A percentile compares a stretch with the other conserved stretches of the same genome.
These are phyloP conservation scores for Suhomyces yuchorum DNA, from an alignment of 1,139 yeast species.

Conservation along the genomic window DNA sequence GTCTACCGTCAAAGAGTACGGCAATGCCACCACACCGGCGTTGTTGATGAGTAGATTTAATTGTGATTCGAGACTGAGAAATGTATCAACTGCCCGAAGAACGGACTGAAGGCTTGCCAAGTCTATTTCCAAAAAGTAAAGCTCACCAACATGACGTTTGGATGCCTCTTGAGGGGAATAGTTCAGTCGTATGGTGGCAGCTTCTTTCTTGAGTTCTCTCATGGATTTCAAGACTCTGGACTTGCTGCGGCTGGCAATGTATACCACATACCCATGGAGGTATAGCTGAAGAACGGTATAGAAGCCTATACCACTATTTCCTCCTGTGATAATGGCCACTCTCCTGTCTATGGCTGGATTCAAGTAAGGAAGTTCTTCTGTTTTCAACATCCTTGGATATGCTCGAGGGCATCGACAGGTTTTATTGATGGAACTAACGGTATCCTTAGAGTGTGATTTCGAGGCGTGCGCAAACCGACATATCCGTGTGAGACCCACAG, in stretches of 20 bases:
- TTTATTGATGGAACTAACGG: not conserved
- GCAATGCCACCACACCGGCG: slow-evolving; percentile 83
- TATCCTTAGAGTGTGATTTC: not conserved
- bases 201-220: slow-evolving; percentile 30
- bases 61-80: slow-evolving; percentile 50
- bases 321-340: slow-evolving; percentile 49
- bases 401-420: not conserved
- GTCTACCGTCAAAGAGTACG: slow-evolving; percentile 63
- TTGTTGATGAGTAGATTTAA: slow-evolving; percentile 71
- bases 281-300: slow-evolving; percentile 44
- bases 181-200: slow-evolving; percentile 2
- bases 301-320: slow-evolving; percentile 49
- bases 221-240: slow-evolving; percentile 40
- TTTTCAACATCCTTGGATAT: slow-evolving; percentile 18
- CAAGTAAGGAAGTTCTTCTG: slow-evolving; percentile 34
- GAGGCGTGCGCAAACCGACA: not conserved
- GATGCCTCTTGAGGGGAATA: slow-evolving; percentile 5
- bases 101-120: slow-evolving; percentile 61
- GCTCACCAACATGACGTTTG: slow-evolving; percentile 52
- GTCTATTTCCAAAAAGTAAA: slow-evolving; percentile 63
- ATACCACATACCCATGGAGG: slow-evolving; percentile 46
- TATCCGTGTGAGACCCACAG: not conserved
- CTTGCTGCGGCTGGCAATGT: slow-evolving; percentile 45
- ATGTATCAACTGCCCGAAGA: slow-evolving; percentile 52
- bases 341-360: slow-evolving; percentile 37